Percentiles rank a stretch among this genome's conserved stretches.
Evolutionary conservation across 495 filamentous ascomycete genomes (phyloP).

Genomic region (Lasiosphaeris hirsuta): DNA sequence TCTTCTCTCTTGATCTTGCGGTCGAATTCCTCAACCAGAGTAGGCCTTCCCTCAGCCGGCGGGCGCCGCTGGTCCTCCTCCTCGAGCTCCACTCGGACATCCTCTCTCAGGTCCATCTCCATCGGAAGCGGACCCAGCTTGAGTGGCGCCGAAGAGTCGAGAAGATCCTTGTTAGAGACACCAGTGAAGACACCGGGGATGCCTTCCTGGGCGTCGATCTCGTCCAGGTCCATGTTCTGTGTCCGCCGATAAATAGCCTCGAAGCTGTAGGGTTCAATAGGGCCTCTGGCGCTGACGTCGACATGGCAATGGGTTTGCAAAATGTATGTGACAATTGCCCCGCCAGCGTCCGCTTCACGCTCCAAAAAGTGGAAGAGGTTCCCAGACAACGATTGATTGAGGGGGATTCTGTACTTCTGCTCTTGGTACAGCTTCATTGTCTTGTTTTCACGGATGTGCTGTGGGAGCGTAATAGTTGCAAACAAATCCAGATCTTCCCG

Average conservation of each 20-base stretch:
- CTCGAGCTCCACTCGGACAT: conserved; percentile 77
- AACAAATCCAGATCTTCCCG: conserved; percentile 71
- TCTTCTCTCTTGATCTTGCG: conserved; percentile 83
- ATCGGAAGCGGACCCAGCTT: conserved; percentile 76
- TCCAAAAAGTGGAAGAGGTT: conserved; percentile 86
- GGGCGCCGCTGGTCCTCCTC: conserved; percentile 73
- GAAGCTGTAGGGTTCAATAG: conserved; percentile 75
- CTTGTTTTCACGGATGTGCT: conserved; percentile 69
- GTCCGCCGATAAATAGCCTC: conserved; percentile 69
- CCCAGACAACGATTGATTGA: conserved; percentile 74
- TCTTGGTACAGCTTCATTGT: conserved; percentile 71
- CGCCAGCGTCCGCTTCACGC: conserved; percentile 73
- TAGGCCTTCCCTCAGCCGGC: conserved; percentile 59
- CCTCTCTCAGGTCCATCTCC: conserved; percentile 71
- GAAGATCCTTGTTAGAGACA: conserved; percentile 69
- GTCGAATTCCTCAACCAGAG: conserved; percentile 75
- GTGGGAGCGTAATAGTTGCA: conserved; percentile 63
- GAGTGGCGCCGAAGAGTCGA: conserved; percentile 53
- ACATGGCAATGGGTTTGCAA: conserved; percentile 72
- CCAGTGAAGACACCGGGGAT: conserved; percentile 90
- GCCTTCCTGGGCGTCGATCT: conserved; percentile 83
- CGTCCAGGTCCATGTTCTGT: conserved; percentile 50
- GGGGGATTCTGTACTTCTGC: conserved; percentile 82
- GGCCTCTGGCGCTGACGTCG: conserved; percentile 68
- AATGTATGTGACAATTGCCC: conserved; percentile 67